Base-by-base conservation (phyloP, 176 grass and related monocot species). In the Canna indica region DNA sequence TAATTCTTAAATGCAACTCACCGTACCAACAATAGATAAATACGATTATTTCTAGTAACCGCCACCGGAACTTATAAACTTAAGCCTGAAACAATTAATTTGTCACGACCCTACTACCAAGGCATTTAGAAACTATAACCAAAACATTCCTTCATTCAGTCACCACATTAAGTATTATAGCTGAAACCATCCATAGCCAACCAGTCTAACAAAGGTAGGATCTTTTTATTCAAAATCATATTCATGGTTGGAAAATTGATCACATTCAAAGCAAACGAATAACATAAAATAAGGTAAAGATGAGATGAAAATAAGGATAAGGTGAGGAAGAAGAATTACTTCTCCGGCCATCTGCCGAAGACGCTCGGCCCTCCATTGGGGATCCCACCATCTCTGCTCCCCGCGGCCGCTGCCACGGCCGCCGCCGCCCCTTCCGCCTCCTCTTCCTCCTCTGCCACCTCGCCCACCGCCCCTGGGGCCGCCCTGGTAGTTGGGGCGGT, bases 301-400 rank as follows among this genome's bases (percentile, higher is more conserved):
- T 4, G 16, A 16, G 20, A 25, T 27, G 33, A 62, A 27, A 42
- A 3, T 2, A 35, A 30, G 18, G 2, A 50, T 54, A 5, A 42
- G 24, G 20, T n/a, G 8, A 42, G 17, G 54, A 28, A 22, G 3
- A 48, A 26, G 46, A 64, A 70, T 70, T 56, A 96, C 93, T 79
- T 91, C 79, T 13, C 70, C 68, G 20, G 64, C 81, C 79, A 91
- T 91, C 81, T 96, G 88, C 38, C 79, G 83, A n/a, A 96, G 92
- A 22, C 88, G 83, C 76, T 91, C 85, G 69, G 86, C 91, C 25
- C 91, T 83, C 91, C 85, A 90, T 70, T 90, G 82, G 0, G 91
- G 84, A 38, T 95, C 91, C 91, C 91, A 95, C 91, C 91, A 95
- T 74, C 87, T 83, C 77, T 95, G 84, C 68, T 95, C 82, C 27